Evolutionary conservation across 2,329 filamentous ascomycete genomes (phyloP), one percentile per base, ranked within the genome.

Genomic region (Nemania diffusa): DNA sequence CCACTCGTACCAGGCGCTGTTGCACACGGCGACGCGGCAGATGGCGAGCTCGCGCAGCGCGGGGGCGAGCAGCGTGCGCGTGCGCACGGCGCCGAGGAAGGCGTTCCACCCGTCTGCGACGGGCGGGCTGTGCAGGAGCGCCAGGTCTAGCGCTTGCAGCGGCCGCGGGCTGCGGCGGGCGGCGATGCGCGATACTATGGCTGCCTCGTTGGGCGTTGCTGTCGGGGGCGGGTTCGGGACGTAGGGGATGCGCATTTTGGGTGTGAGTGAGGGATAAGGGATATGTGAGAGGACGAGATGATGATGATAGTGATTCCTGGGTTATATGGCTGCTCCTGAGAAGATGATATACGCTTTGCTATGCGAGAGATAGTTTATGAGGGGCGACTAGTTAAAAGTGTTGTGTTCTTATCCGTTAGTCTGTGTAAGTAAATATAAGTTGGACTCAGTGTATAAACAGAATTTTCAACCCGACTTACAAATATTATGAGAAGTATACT

Each of bases 1-100:
- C 93, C 92, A 97, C 79, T 97, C 93, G 79, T 94, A 97, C 89
- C 91, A 93, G 1, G 93, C 93, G 20, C 85, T 80, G 79, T 97
- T 97, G 73, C 93, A 86, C 17, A 91, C 89, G 13, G 93, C 93
- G 15, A 97, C 91, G 56, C 93, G 87, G 74, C 89, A 93, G 73
- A 97, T 94, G 71, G 92, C 90, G 20, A 94, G 83, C 82, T 97
- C 93, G 71, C 92, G 89, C 60, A 93, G 76, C 72, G 87, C 84
- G 56, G 83, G 84, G 3, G 79, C 62, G 5, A 90, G 74, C 3
- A 74, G 76, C 26, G 87, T 86, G 70, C 80, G 80, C 48, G 86
- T 88, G 70, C 88, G 85, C 37, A 90, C 78, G 27, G 88, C 87
- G 66, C 89, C 90, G 11, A 92, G 84, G 77, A 92, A 90, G 13